phyloP scores from a whole-genome alignment of 768 basidiomycete species.

The Lentinula raphanica region DNA sequence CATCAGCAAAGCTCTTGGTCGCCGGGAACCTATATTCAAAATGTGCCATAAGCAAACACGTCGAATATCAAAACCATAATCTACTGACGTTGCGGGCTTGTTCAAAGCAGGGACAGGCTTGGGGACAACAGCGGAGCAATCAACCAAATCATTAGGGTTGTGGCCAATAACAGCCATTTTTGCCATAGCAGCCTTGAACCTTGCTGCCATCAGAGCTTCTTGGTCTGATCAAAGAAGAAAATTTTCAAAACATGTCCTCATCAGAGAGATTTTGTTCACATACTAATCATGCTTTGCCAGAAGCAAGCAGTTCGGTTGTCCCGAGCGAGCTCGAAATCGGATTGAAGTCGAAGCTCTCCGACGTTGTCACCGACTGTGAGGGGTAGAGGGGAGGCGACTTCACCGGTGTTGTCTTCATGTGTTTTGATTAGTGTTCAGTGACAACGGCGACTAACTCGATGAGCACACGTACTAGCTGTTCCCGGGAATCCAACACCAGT shows the following conservation, averaged over 20 bases:
- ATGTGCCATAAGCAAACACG: background rate
- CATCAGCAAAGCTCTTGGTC: background rate
- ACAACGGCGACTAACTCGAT: no score
- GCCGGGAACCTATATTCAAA: background rate
- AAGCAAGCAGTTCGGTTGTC: slow-evolving; percentile 30
- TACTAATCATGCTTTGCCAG: slow-evolving; percentile 34
- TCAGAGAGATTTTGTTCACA: background rate
- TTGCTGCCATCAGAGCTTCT: slow-evolving; percentile 6
- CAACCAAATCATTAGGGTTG: slow-evolving; percentile 8
- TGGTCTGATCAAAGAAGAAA: background rate
- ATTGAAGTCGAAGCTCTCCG: slow-evolving; percentile 27
- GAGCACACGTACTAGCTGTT: slow-evolving; percentile 7
- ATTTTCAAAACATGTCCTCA: background rate
- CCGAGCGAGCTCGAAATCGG: slow-evolving; percentile 21
- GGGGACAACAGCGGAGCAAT: slow-evolving; percentile 18
- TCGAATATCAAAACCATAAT: background rate
- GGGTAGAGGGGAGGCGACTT: slow-evolving; percentile 17
- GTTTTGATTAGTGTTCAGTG: no score
- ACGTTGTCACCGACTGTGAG: background rate
- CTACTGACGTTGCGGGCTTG: background rate
- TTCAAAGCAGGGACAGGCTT: slow-evolving; percentile 16
- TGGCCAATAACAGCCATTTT: slow-evolving; percentile 17
- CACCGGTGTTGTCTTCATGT: slow-evolving; percentile 14
- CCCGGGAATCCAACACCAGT: slow-evolving; percentile 23
- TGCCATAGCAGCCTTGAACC: slow-evolving; percentile 15